Evolutionary conservation across 129 eudicot species (phyloP).

Genomic region (Heracleum sosnowskyi): DNA sequence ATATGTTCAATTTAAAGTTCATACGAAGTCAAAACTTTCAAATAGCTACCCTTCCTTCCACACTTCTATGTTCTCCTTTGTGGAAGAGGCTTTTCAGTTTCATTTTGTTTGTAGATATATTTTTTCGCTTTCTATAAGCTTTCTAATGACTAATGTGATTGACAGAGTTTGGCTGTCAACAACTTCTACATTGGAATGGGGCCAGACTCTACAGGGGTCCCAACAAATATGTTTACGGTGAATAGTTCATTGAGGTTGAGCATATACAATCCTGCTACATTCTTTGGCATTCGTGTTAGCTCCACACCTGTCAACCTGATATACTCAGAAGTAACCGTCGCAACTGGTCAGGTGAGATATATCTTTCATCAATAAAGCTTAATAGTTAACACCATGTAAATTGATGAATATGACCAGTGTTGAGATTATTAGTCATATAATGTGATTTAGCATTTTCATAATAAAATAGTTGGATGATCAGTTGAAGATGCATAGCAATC

Average conservation of each 20-base stretch:
- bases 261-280: constrained; percentile 85
- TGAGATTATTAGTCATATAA: too few relatives aligned
- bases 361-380: background rate
- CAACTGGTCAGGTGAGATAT: constrained; percentile 78
- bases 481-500: background rate
- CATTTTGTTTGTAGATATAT: background rate
- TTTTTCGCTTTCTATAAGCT: background rate
- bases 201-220: constrained; percentile 79
- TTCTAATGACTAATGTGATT: constrained; percentile 5
- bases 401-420: background rate
- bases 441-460: too few relatives aligned
- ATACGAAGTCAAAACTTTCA: background rate
- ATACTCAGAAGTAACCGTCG: constrained; percentile 65
- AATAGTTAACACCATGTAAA: background rate
- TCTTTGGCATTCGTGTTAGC: constrained; percentile 89
- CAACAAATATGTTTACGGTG: constrained; percentile 67
- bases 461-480: too few relatives aligned
- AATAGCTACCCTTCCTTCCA: background rate
- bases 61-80: background rate
- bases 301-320: constrained; percentile 72
- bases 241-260: constrained; percentile 67
- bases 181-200: constrained; percentile 66
- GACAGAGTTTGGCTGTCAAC: constrained; percentile 67
- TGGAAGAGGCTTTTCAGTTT: background rate
- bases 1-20: background rate